Evolutionary conservation across 768 basidiomycete species (phyloP).

Genomic region (Tylopilus sp.): DNA sequence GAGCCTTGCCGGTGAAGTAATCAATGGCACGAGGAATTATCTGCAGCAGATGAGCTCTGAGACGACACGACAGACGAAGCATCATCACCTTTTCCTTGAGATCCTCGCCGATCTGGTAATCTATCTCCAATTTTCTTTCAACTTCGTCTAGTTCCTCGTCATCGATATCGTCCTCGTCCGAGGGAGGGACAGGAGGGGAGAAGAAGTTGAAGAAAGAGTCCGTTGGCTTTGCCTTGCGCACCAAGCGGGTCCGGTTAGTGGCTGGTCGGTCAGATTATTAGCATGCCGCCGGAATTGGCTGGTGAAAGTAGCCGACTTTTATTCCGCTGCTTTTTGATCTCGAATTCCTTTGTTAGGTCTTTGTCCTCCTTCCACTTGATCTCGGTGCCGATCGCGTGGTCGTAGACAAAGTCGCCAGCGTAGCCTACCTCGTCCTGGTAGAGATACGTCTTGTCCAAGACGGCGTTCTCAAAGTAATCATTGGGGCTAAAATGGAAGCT

Average conservation of each 20-base stretch:
- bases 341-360: conserved; percentile 94
- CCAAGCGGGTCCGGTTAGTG: conserved; percentile 79
- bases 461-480: conserved; percentile 82
- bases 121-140: conserved; percentile 90
- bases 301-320: conserved; percentile 61
- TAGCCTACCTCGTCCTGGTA: conserved; percentile 95
- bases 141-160: conserved; percentile 86
- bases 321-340: conserved; percentile 99
- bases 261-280: conserved; percentile 39
- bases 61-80: neutral
- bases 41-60: conserved; percentile 37
- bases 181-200: conserved; percentile 71
- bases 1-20: conserved; percentile 96
- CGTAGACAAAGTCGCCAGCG: conserved; percentile 94
- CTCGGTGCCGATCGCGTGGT: conserved; percentile 85
- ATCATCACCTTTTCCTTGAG: conserved; percentile 86
- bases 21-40: conserved; percentile 94
- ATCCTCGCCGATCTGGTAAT: conserved; percentile 98
- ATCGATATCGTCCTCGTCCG: conserved; percentile 69
- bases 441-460: conserved; percentile 90
- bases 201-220: conserved; percentile 99
- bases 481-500: conserved; percentile 78
- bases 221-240: conserved; percentile 82
- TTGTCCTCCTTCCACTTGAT: conserved; percentile 99
- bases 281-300: neutral